Evolutionary conservation across 345 rosid genomes (phyloP).

Genomic region (Euclidium syriacum): DNA sequence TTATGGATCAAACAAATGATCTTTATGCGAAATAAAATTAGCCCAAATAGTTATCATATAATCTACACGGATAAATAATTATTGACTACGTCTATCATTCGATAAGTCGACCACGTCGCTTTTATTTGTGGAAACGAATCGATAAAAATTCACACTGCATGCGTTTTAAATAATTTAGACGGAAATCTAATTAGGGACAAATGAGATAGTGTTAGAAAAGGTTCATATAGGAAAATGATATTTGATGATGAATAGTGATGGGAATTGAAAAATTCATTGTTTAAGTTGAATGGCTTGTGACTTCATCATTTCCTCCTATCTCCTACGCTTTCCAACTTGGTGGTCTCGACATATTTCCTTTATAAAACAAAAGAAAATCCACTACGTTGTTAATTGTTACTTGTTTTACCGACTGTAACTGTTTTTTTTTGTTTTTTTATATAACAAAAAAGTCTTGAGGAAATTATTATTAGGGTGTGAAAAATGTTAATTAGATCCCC

Average conservation of each 20-base stretch:
- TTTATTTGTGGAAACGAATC: background rate
- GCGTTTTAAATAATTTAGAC: background rate
- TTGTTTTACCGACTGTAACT: too few species aligned
- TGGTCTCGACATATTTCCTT: constrained; percentile 15
- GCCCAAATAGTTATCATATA: background rate
- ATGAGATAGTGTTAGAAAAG: constrained; percentile 23
- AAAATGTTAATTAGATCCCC: too few species aligned
- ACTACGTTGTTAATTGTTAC: background rate
- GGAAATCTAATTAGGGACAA: constrained; percentile 8
- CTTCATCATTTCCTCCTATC: constrained; percentile 26
- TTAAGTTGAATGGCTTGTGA: constrained; percentile 21
- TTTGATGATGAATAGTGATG: constrained; percentile 25
- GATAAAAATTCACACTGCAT: background rate
- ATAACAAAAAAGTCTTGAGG: background rate
- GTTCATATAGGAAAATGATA: constrained; percentile 31
- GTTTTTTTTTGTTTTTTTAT: background rate
- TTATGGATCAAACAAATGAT: background rate
- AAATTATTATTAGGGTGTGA: too few species aligned
- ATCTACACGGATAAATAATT: background rate
- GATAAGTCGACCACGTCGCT: constrained; percentile 4
- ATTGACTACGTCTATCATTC: background rate
- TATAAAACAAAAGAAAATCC: background rate
- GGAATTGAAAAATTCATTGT: constrained; percentile 13
- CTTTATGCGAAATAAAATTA: background rate
- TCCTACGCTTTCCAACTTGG: constrained; percentile 26